Conservation (phyloP, 495 filamentous ascomycete species). For the Astrocystis sublimbata region DNA sequence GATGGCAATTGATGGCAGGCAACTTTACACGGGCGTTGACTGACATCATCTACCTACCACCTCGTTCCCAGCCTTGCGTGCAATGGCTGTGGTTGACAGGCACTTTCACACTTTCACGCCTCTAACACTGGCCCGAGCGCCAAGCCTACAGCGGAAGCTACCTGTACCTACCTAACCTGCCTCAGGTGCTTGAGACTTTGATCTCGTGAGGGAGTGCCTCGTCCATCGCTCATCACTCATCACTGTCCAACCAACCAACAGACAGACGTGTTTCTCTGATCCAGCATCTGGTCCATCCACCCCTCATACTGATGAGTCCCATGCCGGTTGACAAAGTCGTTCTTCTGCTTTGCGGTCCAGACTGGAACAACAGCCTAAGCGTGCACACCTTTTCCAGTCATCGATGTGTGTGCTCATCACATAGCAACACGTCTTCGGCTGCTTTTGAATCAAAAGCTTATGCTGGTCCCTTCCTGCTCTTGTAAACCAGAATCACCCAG, state of each 20-base stretch:
- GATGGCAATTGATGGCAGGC: neutral
- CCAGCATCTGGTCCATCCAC: too few relatives aligned
- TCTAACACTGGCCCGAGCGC: too few relatives aligned
- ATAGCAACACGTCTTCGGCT: neutral
- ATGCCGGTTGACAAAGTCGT: too few relatives aligned
- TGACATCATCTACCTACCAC: slow-evolving; percentile 11
- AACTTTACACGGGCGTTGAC: slow-evolving; percentile 3
- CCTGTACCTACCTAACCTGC: neutral
- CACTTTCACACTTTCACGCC: too few relatives aligned
- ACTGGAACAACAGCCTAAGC: neutral
- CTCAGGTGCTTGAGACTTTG: neutral
- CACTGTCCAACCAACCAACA: too few relatives aligned
- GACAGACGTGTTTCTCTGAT: too few relatives aligned
- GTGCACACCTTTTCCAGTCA: neutral
- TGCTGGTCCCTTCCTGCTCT: neutral
- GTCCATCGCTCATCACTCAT: too few relatives aligned
- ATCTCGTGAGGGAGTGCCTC: too few relatives aligned
- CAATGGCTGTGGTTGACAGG: neutral
- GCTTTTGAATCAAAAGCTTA: neutral
- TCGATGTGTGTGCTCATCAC: neutral
- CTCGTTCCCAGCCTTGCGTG: neutral
- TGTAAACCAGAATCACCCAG: neutral
- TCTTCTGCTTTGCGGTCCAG: neutral
- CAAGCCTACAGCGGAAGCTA: too few relatives aligned
- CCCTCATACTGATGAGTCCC: too few relatives aligned